phyloP scores from a whole-genome alignment of 2,329 filamentous ascomycete genomes.

The Cordyceps pruinosa region DNA sequence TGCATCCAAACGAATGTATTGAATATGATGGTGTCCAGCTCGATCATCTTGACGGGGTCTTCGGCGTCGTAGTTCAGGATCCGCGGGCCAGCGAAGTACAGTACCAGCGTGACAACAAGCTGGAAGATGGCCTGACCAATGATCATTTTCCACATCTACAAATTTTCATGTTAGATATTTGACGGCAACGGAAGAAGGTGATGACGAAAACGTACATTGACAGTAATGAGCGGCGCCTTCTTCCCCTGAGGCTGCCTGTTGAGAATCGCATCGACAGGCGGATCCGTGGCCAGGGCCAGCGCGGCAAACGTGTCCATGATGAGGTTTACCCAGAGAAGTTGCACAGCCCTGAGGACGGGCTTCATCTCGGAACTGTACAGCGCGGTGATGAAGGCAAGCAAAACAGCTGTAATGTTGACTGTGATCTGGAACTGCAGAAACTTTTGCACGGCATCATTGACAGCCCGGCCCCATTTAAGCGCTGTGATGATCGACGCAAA shows the following conservation, averaged over 20 bases:
- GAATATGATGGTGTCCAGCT: constrained; percentile 57
- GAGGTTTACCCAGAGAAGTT: constrained; percentile 56
- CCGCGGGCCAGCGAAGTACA: constrained; percentile 53
- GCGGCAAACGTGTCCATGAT: constrained; percentile 64
- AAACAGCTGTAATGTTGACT: constrained; percentile 55
- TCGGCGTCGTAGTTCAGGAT: constrained; percentile 47
- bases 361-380: constrained; percentile 43
- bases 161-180: neutral
- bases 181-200: neutral
- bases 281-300: constrained; percentile 57
- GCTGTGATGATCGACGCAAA: constrained; percentile 54
- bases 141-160: constrained; percentile 59
- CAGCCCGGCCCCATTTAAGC: constrained; percentile 55
- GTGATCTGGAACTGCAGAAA: constrained; percentile 60
- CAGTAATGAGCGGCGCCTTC: constrained; percentile 64
- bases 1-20: constrained; percentile 69
- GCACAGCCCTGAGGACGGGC: constrained; percentile 52
- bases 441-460: constrained; percentile 58
- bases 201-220: constrained; percentile 28
- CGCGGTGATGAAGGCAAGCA: constrained; percentile 52
- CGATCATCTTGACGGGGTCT: constrained; percentile 33
- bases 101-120: constrained; percentile 48
- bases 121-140: constrained; percentile 55
- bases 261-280: constrained; percentile 50
- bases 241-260: constrained; percentile 51